phyloP scores from a whole-genome alignment of 2,329 filamentous ascomycete species.

The Pseudocercospora ulei region DNA sequence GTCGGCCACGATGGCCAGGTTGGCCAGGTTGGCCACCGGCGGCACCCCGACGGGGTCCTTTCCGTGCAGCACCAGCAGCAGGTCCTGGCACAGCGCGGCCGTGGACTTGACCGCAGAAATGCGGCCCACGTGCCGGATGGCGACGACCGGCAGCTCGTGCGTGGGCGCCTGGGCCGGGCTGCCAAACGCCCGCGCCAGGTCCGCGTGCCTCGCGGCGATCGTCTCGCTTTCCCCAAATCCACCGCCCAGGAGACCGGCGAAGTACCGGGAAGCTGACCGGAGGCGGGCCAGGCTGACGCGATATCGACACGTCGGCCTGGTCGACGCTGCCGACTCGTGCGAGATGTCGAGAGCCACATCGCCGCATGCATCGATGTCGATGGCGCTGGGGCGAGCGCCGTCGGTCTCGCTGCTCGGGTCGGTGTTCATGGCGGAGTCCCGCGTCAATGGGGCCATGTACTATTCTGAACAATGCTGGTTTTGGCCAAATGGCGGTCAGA shows the following conservation, averaged over 20 bases:
- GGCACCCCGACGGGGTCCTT: constrained; percentile 38
- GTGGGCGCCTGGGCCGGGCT: constrained; percentile 39
- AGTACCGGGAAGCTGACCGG: constrained; percentile 57
- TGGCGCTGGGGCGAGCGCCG: constrained; percentile 27
- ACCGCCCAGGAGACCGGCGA: constrained; percentile 54
- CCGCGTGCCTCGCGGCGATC: constrained; percentile 45
- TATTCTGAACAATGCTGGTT: too few relatives aligned
- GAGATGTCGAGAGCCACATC: constrained; percentile 58
- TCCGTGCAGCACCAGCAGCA: constrained; percentile 57
- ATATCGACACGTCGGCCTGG: constrained; percentile 51
- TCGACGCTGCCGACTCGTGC: constrained; percentile 48
- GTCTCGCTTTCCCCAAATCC: constrained; percentile 54
- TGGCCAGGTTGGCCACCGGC: constrained; percentile 54
- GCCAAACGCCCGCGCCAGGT: constrained; percentile 43
- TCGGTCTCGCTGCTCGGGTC: neutral
- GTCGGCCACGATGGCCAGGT: constrained; percentile 61
- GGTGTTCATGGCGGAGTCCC: neutral
- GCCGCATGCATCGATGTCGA: constrained; percentile 49
- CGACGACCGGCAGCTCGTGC: constrained; percentile 52
- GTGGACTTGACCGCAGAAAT: constrained; percentile 55
- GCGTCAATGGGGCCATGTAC: too few relatives aligned
- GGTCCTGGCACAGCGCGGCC: constrained; percentile 49
- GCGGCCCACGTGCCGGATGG: constrained; percentile 58
- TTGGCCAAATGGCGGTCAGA: too few relatives aligned
- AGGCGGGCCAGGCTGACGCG: constrained; percentile 52